A percentile compares a stretch with the other conserved stretches of the same genome.
These are phyloP conservation scores for Deakozyma indianensis DNA, from an alignment of 805 yeast species.

Conservation along the genomic window DNA sequence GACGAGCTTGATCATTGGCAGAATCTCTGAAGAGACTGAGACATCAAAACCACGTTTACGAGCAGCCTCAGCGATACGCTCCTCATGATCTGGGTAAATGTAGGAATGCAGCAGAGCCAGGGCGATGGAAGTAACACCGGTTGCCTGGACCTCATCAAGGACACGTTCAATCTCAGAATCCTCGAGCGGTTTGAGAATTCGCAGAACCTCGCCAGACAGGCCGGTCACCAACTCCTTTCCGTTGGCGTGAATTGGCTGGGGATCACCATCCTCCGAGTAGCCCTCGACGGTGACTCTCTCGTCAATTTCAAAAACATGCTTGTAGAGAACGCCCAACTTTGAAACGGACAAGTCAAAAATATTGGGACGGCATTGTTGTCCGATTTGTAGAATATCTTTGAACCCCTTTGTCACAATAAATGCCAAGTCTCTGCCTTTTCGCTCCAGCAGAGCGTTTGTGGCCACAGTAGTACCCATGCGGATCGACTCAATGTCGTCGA, in stretches of 20 bases:
- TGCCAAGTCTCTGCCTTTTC: slow-evolving; percentile 85
- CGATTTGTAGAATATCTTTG: slow-evolving; percentile 66
- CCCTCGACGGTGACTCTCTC: slow-evolving; percentile 81
- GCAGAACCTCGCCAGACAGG: slow-evolving; percentile 51
- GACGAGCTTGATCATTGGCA: slow-evolving; percentile 69
- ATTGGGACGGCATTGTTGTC: slow-evolving; percentile 83
- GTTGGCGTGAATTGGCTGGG: slow-evolving; percentile 8
- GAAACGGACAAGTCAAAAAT: slow-evolving; percentile 72
- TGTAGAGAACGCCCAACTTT: slow-evolving; percentile 59
- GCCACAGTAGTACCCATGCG: slow-evolving; percentile 95
- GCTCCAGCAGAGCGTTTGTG: slow-evolving; percentile 82
- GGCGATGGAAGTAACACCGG: slow-evolving; percentile 58
- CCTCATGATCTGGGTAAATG: slow-evolving; percentile 59
- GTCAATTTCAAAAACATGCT: slow-evolving; percentile 67
- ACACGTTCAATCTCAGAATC: slow-evolving; percentile 26
- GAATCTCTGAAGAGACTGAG: slow-evolving; percentile 51
- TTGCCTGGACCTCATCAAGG: slow-evolving; percentile 31
- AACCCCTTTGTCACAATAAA: slow-evolving; percentile 81
- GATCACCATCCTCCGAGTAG: slow-evolving; percentile 57
- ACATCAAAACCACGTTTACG: slow-evolving; percentile 55
- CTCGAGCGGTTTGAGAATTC: slow-evolving; percentile 41
- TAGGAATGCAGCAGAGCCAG: slow-evolving; percentile 61
- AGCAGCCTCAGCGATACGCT: slow-evolving; percentile 44
- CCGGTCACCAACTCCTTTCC: slow-evolving; percentile 33
- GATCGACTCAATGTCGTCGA: slow-evolving; percentile 41